Evolutionary conservation across 1,139 yeast species (phyloP).

Genomic region (Barnettozyma hawaiiensis): DNA sequence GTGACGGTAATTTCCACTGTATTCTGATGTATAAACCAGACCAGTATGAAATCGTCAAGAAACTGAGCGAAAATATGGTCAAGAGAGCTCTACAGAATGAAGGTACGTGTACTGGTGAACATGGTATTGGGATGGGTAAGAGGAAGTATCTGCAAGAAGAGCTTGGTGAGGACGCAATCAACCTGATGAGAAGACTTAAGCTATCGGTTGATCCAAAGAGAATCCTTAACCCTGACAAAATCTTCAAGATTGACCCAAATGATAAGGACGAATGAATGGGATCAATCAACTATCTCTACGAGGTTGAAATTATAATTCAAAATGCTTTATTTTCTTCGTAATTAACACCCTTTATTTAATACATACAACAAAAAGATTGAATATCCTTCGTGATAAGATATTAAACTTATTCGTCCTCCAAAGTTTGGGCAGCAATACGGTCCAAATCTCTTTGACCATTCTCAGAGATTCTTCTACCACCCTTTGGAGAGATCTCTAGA

Average conservation of each 20-base stretch:
- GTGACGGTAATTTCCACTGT: constrained; percentile 67
- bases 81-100: constrained; percentile 37
- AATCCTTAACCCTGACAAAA: constrained; percentile 56
- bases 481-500: constrained; percentile 93
- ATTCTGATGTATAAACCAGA: constrained; percentile 41
- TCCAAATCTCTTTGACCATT: constrained; percentile 99
- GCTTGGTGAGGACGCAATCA: constrained; percentile 46
- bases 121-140: constrained; percentile 58
- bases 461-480: constrained; percentile 99
- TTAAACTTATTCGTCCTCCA: constrained; percentile 60
- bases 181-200: constrained; percentile 52
- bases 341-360: constrained; percentile 19
- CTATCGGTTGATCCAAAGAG: constrained; percentile 51
- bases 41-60: constrained; percentile 28
- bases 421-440: constrained; percentile 99
- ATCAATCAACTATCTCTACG: no score
- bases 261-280: constrained; percentile 30
- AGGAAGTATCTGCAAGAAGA: constrained; percentile 45
- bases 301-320: background rate
- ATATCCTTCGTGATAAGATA: constrained; percentile 1
- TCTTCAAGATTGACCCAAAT: constrained; percentile 50
- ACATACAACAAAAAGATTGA: constrained; percentile 12
- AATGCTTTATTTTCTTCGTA: constrained; percentile 9
- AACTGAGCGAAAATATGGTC: constrained; percentile 34
- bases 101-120: constrained; percentile 67